Conservation (phyloP, 2,329 filamentous ascomycete genomes). For the Elsinoe arachidis region DNA sequence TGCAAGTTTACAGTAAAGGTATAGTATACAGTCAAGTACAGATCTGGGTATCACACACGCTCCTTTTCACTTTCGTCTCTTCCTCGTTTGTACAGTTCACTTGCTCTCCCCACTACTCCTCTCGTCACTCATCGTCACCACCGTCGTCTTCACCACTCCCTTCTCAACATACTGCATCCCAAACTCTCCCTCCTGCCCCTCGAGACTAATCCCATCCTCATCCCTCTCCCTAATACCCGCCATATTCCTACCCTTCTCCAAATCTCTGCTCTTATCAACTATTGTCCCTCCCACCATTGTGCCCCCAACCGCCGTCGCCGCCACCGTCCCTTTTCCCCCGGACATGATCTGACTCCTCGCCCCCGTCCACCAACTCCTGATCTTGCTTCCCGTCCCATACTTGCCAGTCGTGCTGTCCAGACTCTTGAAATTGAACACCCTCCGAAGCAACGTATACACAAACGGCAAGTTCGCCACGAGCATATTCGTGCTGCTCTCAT, state of each 20-base stretch:
- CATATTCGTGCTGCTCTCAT: conserved; percentile 51
- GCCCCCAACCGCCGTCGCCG: not conserved
- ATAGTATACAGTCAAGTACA: not conserved
- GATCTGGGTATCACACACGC: not conserved
- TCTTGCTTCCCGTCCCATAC: conserved; percentile 7
- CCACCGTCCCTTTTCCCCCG: not conserved
- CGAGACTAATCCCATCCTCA: not conserved
- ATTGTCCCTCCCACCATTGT: not conserved
- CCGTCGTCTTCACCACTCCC: conserved; percentile 5
- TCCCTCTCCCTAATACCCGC: not conserved
- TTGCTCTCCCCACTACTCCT: not conserved
- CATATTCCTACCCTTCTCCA: not conserved
- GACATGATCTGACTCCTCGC: conserved; percentile 2
- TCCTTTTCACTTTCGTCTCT: not conserved
- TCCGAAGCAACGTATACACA: conserved; percentile 39
- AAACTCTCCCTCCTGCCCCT: not conserved
- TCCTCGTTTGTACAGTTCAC: not conserved
- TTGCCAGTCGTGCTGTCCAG: conserved; percentile 12
- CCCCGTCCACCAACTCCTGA: conserved; percentile 3
- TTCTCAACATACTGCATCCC: not conserved
- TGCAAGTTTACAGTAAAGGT: not conserved
- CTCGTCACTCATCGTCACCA: not conserved
- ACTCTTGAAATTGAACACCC: conserved; percentile 15
- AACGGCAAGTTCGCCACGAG: conserved; percentile 54
- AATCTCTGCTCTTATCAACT: not conserved